A percentile compares a stretch with the other conserved stretches of the same genome.
Conservation (phyloP, 208 protist species). For the Sergeia podlipaevii region DNA sequence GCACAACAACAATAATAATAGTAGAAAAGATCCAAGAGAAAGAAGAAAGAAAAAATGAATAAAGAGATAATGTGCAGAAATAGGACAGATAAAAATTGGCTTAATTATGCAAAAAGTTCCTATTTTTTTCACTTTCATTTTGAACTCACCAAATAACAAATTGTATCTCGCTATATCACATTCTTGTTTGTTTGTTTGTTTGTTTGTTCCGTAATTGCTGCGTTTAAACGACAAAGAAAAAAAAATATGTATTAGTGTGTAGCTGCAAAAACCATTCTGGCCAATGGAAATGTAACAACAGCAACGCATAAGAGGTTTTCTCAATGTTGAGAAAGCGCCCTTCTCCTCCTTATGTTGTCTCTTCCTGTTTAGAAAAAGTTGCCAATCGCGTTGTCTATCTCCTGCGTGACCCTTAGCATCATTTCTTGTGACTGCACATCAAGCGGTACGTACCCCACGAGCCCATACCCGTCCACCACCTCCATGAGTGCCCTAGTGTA, state of each 20-base stretch:
- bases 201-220: not conserved
- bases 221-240: not conserved
- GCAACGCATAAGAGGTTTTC: no score
- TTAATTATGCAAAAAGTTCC: no score
- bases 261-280: no score
- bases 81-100: no score
- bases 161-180: no score
- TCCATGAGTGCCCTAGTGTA: constrained; percentile 84
- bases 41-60: constrained; percentile 10
- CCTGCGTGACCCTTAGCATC: constrained; percentile 80
- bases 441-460: constrained; percentile 93
- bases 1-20: not conserved
- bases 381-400: constrained; percentile 81
- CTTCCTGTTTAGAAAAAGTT: constrained; percentile 44
- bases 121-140: no score
- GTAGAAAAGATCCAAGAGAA: constrained; percentile 8
- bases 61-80: constrained; percentile 6
- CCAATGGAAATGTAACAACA: no score
- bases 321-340: no score
- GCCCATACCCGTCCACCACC: constrained; percentile 94
- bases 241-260: no score
- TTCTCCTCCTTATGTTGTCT: not conserved
- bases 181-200: no score
- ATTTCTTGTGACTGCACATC: constrained; percentile 82
- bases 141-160: no score